Evolutionary conservation across 2,329 filamentous ascomycete genomes (phyloP).

Genomic region (Podosphaera aphanis): DNA sequence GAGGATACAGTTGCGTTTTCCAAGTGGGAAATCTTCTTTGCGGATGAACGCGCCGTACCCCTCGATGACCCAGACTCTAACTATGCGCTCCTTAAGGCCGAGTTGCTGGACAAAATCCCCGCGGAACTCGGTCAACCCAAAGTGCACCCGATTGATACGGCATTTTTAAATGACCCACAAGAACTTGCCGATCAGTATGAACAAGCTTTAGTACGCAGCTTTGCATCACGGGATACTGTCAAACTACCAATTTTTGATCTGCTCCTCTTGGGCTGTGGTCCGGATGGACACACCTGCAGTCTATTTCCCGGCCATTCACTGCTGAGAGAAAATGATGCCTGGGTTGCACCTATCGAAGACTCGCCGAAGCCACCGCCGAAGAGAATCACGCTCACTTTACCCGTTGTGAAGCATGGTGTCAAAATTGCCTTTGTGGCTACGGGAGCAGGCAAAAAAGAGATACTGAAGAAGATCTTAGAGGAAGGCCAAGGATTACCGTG

Average conservation of each 20-base stretch:
- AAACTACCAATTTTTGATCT: conserved; percentile 89
- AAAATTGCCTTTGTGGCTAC: conserved; percentile 83
- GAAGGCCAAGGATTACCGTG: conserved; percentile 57
- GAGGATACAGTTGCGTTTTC: conserved; percentile 49
- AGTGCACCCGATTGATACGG: conserved; percentile 57
- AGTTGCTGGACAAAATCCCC: conserved; percentile 76
- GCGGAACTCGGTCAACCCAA: conserved; percentile 34
- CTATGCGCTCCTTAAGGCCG: conserved; percentile 66
- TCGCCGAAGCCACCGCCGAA: conserved; percentile 82
- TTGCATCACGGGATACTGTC: conserved; percentile 81
- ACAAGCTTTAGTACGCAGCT: conserved; percentile 60
- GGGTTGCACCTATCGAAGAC: conserved; percentile 80
- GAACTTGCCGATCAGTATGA: conserved; percentile 90
- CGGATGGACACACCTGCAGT: conserved; percentile 92
- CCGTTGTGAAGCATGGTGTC: conserved; percentile 68
- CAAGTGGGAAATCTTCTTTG: conserved; percentile 97
- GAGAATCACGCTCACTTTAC: conserved; percentile 78
- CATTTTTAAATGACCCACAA: conserved; percentile 49
- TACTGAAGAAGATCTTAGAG: conserved; percentile 80
- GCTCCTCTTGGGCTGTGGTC: conserved; percentile 75
- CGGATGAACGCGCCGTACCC: conserved; percentile 85
- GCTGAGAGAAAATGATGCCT: conserved; percentile 65
- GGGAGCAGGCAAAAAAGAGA: conserved; percentile 68
- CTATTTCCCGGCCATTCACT: conserved; percentile 79
- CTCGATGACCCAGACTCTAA: conserved; percentile 87